Percentiles rank a stretch among this genome's conserved stretches.
Evolutionary conservation across 495 filamentous ascomycete genomes (phyloP).

Genomic region (Aspergillus wentii): DNA sequence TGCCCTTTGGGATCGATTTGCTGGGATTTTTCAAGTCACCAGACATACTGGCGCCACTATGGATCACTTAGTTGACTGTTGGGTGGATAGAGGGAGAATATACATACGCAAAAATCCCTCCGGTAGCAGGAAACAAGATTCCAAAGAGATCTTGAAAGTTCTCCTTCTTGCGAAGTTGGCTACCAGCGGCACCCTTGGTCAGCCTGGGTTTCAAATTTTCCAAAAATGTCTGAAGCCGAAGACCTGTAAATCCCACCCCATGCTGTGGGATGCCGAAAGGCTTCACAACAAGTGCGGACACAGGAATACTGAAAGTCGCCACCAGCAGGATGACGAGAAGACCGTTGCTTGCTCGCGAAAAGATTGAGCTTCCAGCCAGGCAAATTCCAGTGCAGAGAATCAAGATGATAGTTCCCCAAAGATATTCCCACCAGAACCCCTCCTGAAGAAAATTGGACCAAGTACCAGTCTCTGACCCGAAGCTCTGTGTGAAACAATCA

Average conservation of each 20-base stretch:
- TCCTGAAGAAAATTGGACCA: constrained; percentile 60
- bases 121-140: constrained; percentile 82
- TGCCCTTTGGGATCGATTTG: constrained; percentile 79
- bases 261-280: constrained; percentile 59
- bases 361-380: constrained; percentile 74
- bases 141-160: constrained; percentile 83
- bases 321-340: constrained; percentile 69
- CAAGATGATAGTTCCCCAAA: constrained; percentile 70
- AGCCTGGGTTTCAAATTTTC: constrained; percentile 67
- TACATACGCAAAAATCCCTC: constrained; percentile 61
- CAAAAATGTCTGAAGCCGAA: constrained; percentile 61
- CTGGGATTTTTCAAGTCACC: constrained; percentile 80
- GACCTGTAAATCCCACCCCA: constrained; percentile 72
- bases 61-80: constrained; percentile 16
- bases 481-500: constrained; percentile 75
- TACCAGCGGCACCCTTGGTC: constrained; percentile 63
- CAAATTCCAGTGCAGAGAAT: constrained; percentile 72
- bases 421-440: constrained; percentile 73
- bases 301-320: constrained; percentile 76
- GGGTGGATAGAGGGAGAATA: background rate
- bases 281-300: constrained; percentile 61
- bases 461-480: constrained; percentile 55
- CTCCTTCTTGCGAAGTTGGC: constrained; percentile 59
- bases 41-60: constrained; percentile 81
- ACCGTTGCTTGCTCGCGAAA: constrained; percentile 74